Base-by-base conservation (phyloP, 2,329 filamentous ascomycete genomes). In the Ophiostoma populinum region DNA sequence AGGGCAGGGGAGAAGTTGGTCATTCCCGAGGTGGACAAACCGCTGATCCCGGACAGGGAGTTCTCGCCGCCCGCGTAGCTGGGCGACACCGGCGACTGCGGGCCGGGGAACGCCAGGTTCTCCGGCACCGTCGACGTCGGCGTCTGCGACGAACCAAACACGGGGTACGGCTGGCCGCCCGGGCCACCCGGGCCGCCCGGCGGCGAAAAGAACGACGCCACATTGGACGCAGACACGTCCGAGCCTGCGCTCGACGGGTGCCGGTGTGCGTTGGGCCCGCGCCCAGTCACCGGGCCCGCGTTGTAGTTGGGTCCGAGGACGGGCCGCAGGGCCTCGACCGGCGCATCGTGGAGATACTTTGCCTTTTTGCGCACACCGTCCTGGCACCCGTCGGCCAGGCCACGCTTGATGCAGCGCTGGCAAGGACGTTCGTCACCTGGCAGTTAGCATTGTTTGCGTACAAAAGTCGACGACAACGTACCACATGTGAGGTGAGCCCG, bases 331-430 rank as follows among this genome's bases (percentile, higher is more conserved):
- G 85, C 85, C 53, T 92, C 85, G 35, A 83, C 74, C 24, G 87
- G 86, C 18, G 87, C 85, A 65, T 95, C 90, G 51, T 95, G 86
- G 38, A 98, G 79, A 55, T 98, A 98, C 56, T 98, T 98, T 35
- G 90, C 90, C 66, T 95, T 98, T 58, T 98, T 98, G 43, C 90
- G 79, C 34, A 95, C 85, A 36, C 90, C 90, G 52, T 98, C 90
- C 55, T 93, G 85, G 51, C 90, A 98, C 41, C 74, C 74, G 53
- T 93, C 85, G 49, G 85, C 80, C 16, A 95, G 70, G 30, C 83
- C 82, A 47, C 90, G 78, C 57, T 94, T 94, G 47, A 95, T 83
- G 55, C 90, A 98, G 49, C 90, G 69, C 50, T 85, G 74, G 53
- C 90, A 98, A 35, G 90, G 90, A 47, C 90, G 71, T 55, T 98